Evolutionary conservation across 2,329 filamentous ascomycete species (phyloP).

Genomic region (Leptographium galeiforme): DNA sequence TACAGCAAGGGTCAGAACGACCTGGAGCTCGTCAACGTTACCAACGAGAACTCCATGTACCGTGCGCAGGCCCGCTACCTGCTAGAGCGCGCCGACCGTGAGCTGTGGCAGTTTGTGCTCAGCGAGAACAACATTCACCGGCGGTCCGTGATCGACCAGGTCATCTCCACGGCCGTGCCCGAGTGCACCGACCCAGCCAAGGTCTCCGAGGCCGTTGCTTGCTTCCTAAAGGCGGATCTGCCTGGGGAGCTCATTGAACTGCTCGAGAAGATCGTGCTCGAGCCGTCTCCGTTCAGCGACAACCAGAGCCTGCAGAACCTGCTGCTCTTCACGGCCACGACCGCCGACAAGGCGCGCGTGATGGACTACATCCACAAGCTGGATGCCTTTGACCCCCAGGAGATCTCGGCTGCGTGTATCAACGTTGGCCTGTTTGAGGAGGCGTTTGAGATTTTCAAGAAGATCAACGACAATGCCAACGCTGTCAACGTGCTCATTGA

Average conservation of each 20-base stretch:
- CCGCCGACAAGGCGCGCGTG: constrained; percentile 86
- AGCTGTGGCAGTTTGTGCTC: constrained; percentile 90
- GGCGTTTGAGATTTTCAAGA: constrained; percentile 98
- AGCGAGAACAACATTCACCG: constrained; percentile 94
- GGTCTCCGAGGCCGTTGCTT: constrained; percentile 85
- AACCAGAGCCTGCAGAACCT: constrained; percentile 94
- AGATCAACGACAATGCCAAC: constrained; percentile 76
- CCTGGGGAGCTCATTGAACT: constrained; percentile 92
- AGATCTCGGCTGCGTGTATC: constrained; percentile 87
- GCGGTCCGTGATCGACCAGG: constrained; percentile 86
- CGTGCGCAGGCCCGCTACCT: constrained; percentile 93
- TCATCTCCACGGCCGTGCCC: constrained; percentile 87
- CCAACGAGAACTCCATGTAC: constrained; percentile 99
- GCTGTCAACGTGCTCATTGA: constrained; percentile 90
- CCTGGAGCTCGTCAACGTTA: constrained; percentile 90
- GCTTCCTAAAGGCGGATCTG: constrained; percentile 82
- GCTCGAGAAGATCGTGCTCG: constrained; percentile 97
- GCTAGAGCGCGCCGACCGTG: constrained; percentile 73
- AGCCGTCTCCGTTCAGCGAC: constrained; percentile 97
- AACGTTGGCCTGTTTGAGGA: constrained; percentile 92
- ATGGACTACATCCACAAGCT: constrained; percentile 95
- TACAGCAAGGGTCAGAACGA: constrained; percentile 97
- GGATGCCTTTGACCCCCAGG: constrained; percentile 77
- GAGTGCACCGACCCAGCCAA: constrained; percentile 87
- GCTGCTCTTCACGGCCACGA: constrained; percentile 89